phyloP scores from a whole-genome alignment of 352 stramenopile genomes.

The Phytophthora palmivora region DNA sequence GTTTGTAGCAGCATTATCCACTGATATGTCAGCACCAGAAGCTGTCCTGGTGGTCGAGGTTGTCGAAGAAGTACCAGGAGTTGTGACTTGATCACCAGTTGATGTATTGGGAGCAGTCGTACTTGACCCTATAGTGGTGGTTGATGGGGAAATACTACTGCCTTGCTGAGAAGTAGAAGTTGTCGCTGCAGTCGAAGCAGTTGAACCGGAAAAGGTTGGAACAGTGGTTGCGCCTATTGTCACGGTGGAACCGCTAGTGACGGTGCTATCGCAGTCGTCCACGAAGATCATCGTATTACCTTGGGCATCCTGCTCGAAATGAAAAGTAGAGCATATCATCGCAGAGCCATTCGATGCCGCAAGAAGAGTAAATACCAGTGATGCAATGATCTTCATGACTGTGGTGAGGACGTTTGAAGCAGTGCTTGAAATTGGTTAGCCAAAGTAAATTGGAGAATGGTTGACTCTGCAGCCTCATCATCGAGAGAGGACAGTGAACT shows the following conservation, averaged over 20 bases:
- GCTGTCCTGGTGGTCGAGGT: background rate
- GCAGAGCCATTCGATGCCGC: constrained; percentile 12
- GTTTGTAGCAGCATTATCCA: background rate
- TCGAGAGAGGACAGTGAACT: constrained; percentile 1
- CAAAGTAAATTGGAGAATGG: constrained; percentile 30
- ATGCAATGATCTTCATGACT: constrained; percentile 23
- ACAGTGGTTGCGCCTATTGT: constrained; percentile 8
- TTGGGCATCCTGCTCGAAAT: constrained; percentile 26
- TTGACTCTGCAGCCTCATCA: background rate
- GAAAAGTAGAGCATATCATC: constrained; percentile 24
- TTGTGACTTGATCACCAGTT: background rate
- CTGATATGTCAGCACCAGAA: background rate
- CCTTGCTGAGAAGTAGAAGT: background rate
- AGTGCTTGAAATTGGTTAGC: background rate
- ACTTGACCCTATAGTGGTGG: background rate
- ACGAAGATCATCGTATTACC: constrained; percentile 24
- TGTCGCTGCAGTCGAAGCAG: background rate
- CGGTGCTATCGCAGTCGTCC: constrained; percentile 21
- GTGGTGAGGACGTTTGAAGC: background rate
- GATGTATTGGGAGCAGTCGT: constrained; percentile 4
- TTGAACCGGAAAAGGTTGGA: background rate
- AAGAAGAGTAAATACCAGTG: constrained; percentile 18
- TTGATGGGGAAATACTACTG: background rate
- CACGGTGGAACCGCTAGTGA: constrained; percentile 21
- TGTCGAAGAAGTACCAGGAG: background rate